phyloP scores from a whole-genome alignment of 1,284 basidiomycete genomes.

The Inonotus obliquus region DNA sequence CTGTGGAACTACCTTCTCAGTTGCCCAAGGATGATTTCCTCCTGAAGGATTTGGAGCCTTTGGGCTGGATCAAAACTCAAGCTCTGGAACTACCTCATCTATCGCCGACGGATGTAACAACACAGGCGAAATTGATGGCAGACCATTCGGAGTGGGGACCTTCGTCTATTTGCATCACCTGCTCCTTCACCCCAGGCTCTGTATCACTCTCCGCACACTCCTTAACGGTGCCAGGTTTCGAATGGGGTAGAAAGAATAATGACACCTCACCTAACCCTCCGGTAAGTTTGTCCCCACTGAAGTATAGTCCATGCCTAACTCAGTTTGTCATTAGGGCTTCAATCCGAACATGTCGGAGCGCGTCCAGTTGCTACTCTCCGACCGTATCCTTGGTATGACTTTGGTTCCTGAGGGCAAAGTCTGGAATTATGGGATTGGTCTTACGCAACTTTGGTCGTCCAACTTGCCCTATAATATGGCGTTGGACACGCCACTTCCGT shows the following conservation, averaged over 20 bases:
- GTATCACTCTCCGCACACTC: slow-evolving; percentile 93
- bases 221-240: slow-evolving; percentile 88
- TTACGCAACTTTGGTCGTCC: slow-evolving; percentile 89
- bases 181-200: slow-evolving; percentile 97
- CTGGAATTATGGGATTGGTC: slow-evolving; percentile 91
- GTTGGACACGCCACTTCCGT: slow-evolving; percentile 86
- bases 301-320: slow-evolving; percentile 20
- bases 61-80: slow-evolving; percentile 99
- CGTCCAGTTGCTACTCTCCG: slow-evolving; percentile 91
- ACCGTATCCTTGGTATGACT: slow-evolving; percentile 90
- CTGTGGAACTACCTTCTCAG: slow-evolving; percentile 82
- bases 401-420: slow-evolving; percentile 86
- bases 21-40: slow-evolving; percentile 93
- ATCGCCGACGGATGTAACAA: slow-evolving; percentile 91
- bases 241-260: slow-evolving; percentile 95
- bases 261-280: slow-evolving; percentile 83
- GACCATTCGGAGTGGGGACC: slow-evolving; percentile 94
- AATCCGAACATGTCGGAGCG: slow-evolving; percentile 97
- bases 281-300: slow-evolving; percentile 33
- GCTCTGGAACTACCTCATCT: slow-evolving; percentile 90
- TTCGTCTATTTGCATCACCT: slow-evolving; percentile 89
- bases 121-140: slow-evolving; percentile 95
- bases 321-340: slow-evolving; percentile 62
- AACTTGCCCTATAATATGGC: slow-evolving; percentile 83
- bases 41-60: slow-evolving; percentile 89